Evolutionary conservation across 1,284 basidiomycete species (phyloP).

Genomic region (Pseudomicrostroma phylloplanum): DNA sequence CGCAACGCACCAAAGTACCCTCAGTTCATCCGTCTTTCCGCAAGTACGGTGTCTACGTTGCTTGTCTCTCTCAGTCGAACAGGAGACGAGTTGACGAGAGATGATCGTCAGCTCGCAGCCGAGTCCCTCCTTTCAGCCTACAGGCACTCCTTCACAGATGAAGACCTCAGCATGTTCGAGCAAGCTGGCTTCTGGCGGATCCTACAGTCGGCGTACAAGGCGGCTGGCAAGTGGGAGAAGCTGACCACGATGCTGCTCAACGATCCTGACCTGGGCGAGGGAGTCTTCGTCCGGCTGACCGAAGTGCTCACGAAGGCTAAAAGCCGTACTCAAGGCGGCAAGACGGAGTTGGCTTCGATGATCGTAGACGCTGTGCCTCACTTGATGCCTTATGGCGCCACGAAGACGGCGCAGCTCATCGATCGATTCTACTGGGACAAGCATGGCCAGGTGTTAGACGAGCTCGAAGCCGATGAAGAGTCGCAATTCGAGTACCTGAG

Average conservation of each 20-base stretch:
- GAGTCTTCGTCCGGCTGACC: slow-evolving; percentile 63
- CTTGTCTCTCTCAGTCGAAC: slow-evolving; percentile 72
- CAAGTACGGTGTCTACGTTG: slow-evolving; percentile 66
- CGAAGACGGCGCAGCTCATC: slow-evolving; percentile 67
- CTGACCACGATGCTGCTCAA: slow-evolving; percentile 68
- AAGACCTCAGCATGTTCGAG: slow-evolving; percentile 67
- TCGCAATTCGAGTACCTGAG: slow-evolving; percentile 72
- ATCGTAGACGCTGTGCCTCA: slow-evolving; percentile 61
- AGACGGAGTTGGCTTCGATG: slow-evolving; percentile 43
- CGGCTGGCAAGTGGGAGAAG: slow-evolving; percentile 68
- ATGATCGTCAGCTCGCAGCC: slow-evolving; percentile 88
- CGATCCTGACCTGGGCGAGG: slow-evolving; percentile 64
- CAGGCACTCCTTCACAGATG: slow-evolving; percentile 66
- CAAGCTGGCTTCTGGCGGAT: slow-evolving; percentile 84
- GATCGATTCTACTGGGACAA: slow-evolving; percentile 60
- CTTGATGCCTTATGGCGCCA: slow-evolving; percentile 62
- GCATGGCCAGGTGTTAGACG: slow-evolving; percentile 57
- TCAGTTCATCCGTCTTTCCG: slow-evolving; percentile 71
- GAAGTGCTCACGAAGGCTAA: slow-evolving; percentile 59
- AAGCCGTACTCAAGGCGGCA: slow-evolving; percentile 14
- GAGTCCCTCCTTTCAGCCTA: slow-evolving; percentile 93
- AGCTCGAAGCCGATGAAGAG: slow-evolving; percentile 53
- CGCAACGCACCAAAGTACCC: slow-evolving; percentile 95
- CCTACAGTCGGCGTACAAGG: slow-evolving; percentile 69
- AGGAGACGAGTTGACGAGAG: slow-evolving; percentile 60